A percentile compares a stretch with the other conserved stretches of the same genome.
phyloP scores from a whole-genome alignment of 2,329 filamentous ascomycete genomes.

The Ciborinia camelliae region DNA sequence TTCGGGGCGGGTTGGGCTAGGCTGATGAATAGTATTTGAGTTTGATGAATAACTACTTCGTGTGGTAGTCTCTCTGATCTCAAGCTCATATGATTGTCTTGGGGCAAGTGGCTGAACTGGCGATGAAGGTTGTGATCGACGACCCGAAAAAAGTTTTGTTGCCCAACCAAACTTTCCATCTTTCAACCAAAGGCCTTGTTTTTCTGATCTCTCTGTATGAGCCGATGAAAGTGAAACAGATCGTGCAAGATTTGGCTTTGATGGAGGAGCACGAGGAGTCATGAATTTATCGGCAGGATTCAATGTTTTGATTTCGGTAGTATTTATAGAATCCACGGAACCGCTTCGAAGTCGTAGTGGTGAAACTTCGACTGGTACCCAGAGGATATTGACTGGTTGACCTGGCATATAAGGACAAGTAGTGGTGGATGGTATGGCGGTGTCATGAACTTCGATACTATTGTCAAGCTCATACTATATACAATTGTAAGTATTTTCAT shows the following conservation, averaged over 20 bases:
- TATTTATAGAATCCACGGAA: conserved; percentile 59
- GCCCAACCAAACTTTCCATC: conserved; percentile 22
- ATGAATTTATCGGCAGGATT: conserved; percentile 73
- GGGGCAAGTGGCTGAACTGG: conserved; percentile 31
- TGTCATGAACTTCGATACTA: conserved; percentile 72
- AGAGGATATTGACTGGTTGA: conserved; percentile 79
- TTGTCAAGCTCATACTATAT: conserved; percentile 78
- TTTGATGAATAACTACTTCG: background rate
- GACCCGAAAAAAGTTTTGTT: conserved; percentile 9
- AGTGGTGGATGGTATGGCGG: conserved; percentile 68
- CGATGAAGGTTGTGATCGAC: conserved; percentile 34
- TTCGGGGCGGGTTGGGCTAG: background rate
- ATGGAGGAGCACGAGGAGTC: conserved; percentile 59
- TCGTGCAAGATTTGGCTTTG: conserved; percentile 46
- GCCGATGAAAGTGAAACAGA: background rate
- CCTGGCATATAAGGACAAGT: conserved; percentile 83
- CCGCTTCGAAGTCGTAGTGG: conserved; percentile 58
- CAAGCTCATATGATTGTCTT: conserved; percentile 10
- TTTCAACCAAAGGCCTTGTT: conserved; percentile 9
- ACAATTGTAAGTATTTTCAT: conserved; percentile 30
- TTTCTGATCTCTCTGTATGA: background rate
- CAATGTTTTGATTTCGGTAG: conserved; percentile 66
- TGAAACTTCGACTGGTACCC: conserved; percentile 68
- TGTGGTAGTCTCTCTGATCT: conserved; percentile 20
- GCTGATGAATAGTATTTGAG: conserved; percentile 5